Conservation (phyloP, 1,139 yeast genomes). For the Pichia sp. region DNA sequence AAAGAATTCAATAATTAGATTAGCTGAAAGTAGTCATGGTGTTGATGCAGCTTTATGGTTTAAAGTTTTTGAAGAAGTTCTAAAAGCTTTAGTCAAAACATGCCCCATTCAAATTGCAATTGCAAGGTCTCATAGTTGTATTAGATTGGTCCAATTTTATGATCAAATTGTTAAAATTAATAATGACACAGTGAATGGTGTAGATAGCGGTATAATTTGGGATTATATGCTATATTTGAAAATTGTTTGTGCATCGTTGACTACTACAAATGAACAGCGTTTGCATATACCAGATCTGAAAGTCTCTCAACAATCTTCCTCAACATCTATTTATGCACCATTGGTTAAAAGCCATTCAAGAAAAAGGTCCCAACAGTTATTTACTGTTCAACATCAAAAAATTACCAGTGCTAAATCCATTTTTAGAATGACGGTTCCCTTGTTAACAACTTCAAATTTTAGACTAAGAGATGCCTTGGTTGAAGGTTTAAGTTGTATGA, state of each 20-base stretch:
- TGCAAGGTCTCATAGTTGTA: conserved; percentile 89
- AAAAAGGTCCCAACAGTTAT: conserved; percentile 69
- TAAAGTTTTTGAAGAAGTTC: conserved; percentile 70
- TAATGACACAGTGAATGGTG: conserved; percentile 38
- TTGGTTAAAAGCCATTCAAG: conserved; percentile 44
- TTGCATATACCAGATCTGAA: conserved; percentile 45
- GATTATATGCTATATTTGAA: conserved; percentile 60
- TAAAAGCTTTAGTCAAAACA: conserved; percentile 65
- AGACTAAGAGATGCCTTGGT: conserved; percentile 81
- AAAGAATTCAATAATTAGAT: conserved; percentile 57
- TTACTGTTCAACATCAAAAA: conserved; percentile 80
- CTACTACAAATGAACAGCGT: conserved; percentile 83
- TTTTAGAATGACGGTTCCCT: conserved; percentile 80
- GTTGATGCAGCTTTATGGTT: conserved; percentile 96
- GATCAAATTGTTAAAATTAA: conserved; percentile 66
- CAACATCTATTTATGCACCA: conserved; percentile 23
- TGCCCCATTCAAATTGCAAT: conserved; percentile 94
- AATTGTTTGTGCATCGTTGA: conserved; percentile 87
- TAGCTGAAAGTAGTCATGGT: conserved; percentile 91
- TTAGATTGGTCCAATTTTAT: conserved; percentile 82
- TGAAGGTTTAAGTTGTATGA: conserved; percentile 80
- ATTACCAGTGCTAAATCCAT: conserved; percentile 90
- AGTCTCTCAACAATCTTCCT: conserved; percentile 8
- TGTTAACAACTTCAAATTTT: conserved; percentile 65
- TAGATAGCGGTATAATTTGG: conserved; percentile 30